These are phyloP conservation scores for Blastomyces emzantsi DNA, from an alignment of 2,329 filamentous ascomycete species.

Conservation along the genomic window DNA sequence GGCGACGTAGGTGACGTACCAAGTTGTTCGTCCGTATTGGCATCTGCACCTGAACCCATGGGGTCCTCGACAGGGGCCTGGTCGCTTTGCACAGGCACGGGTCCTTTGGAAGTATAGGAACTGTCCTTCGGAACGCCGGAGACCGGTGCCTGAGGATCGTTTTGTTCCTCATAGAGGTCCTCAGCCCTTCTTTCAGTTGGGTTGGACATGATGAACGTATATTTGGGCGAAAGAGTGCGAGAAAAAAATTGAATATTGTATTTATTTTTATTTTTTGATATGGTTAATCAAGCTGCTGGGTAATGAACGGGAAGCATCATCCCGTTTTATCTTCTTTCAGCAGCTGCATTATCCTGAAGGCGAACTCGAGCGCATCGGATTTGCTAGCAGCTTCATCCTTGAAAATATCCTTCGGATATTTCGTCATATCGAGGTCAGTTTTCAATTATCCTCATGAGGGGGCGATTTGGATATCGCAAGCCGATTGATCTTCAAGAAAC, in stretches of 20 bases:
- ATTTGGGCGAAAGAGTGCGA: not conserved
- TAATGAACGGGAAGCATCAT: too few species aligned
- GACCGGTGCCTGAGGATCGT: not conserved
- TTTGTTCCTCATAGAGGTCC: not conserved
- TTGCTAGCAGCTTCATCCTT: too few species aligned
- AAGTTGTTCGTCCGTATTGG: not conserved
- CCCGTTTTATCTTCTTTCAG: not conserved
- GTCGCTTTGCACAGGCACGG: not conserved
- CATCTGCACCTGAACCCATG: not conserved
- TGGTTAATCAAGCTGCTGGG: too few species aligned
- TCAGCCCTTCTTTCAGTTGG: not conserved
- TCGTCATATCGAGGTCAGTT: too few species aligned
- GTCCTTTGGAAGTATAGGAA: not conserved
- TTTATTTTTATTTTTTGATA: too few species aligned
- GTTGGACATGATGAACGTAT: not conserved
- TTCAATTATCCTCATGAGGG: too few species aligned
- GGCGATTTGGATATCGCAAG: too few species aligned
- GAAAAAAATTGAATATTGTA: too few species aligned
- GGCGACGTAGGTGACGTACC: not conserved
- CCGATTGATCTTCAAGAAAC: too few species aligned
- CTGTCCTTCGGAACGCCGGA: not conserved
- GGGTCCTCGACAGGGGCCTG: not conserved
- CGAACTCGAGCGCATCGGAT: too few species aligned
- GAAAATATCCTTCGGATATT: too few species aligned
- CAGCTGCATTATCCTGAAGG: too few species aligned